Evolutionary conservation across 306 rosid species (phyloP), one percentile per base, ranked within the genome.

Genomic region (Canavalia gladiata): DNA sequence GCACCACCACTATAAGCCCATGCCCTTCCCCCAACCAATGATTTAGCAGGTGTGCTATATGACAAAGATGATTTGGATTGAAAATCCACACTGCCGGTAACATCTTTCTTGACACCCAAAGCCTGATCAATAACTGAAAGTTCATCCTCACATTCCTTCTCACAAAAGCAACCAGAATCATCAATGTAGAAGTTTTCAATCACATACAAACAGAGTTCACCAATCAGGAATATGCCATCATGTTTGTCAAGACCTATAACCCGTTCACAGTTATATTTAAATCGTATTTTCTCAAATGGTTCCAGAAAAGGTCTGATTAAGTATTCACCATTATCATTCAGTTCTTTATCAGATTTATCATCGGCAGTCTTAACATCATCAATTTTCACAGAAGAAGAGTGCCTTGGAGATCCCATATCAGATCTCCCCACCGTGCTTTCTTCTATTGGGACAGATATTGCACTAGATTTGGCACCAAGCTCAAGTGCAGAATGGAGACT

Each of bases 1-100:
- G 99, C 99, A 80, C 99, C 99, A 18, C 99, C 99, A 87, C 89
- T 90, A 71, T 94, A 96, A 60, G 99, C 98, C 99, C 99, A 96
- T 18, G 99, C 99, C 86, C 98, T 94, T 82, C 98, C 99, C 81
- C 99, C 99, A 81, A 87, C 89, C 83, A 76, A 87, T 69, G 89
- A 87, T 87, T 91, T 92, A 70, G 74, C 90, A 28, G 87, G 67
- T 70, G 91, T 74, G 74, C 87, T 89, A 88, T 91, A 90, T 80
- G 97, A 94, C 64, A 92, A 79, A 60, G 91, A 87, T 79, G 97
- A 92, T 86, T 90, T 96, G 49, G 97, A 91, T 77, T 88, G 98
- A 82, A 96, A 88, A 88, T 96, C 99, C 87, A 81, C 75, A 81
- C 86, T 86, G 73, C 92, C 85, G 55, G 37, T 78, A 63, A 84